Conservation (phyloP, 2,329 filamentous ascomycete species). For the Calonectria fujianensis region DNA sequence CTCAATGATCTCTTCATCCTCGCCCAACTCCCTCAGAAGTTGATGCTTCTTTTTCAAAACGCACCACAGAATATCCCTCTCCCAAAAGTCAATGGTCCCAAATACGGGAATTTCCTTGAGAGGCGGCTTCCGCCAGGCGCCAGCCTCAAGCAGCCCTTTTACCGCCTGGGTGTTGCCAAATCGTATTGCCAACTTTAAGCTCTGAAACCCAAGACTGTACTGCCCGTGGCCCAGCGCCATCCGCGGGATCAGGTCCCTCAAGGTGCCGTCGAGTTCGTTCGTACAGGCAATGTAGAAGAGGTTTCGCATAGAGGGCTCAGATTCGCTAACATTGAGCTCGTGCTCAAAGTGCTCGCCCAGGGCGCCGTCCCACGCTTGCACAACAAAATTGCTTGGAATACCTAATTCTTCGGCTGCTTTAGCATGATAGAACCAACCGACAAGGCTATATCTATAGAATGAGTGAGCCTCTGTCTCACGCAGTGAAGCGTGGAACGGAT, state of each 20-base stretch:
- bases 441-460: background rate
- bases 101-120: background rate
- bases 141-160: background rate
- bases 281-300: background rate
- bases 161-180: background rate
- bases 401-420: background rate
- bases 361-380: background rate
- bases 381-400: background rate
- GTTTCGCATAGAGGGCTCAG: background rate
- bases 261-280: background rate
- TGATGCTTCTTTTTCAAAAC: background rate
- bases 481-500: background rate
- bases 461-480: background rate
- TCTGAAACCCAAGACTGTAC: background rate
- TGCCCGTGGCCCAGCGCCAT: background rate
- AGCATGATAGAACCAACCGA: background rate
- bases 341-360: background rate
- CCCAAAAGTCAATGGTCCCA: slow-evolving; percentile 3
- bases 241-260: background rate
- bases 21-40: background rate
- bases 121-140: background rate
- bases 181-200: background rate
- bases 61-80: background rate
- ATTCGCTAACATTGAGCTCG: background rate
- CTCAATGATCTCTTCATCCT: background rate